phyloP scores from a whole-genome alignment of 331 rosid species.

The Spiraea crenata region DNA sequence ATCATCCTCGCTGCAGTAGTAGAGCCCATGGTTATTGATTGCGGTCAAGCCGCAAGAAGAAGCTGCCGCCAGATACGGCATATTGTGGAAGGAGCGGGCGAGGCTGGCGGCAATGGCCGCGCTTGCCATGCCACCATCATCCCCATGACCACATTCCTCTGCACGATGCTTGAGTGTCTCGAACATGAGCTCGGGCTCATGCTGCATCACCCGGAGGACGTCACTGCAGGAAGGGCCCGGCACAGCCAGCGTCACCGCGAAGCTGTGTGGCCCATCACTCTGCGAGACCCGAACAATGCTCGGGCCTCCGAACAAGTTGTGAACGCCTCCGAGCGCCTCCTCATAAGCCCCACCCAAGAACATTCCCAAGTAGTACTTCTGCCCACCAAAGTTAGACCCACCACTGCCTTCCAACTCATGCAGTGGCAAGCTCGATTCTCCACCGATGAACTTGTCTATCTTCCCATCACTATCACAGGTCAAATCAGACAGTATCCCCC shows the following conservation, averaged over 20 bases:
- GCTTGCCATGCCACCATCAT: conserved; percentile 35
- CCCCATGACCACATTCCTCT: conserved; percentile 33
- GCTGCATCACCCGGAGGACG: conserved; percentile 96
- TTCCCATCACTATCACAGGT: conserved; percentile 98
- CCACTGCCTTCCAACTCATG: conserved; percentile 70
- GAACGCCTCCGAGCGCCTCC: conserved; percentile 99
- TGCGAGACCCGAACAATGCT: conserved; percentile 85
- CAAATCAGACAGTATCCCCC: conserved; percentile 74
- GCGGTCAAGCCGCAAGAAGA: conserved; percentile 58
- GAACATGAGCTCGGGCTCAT: conserved; percentile 96
- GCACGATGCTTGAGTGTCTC: conserved; percentile 90
- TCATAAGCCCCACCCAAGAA: conserved; percentile 98
- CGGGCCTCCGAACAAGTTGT: conserved; percentile 92
- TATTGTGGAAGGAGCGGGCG: conserved; percentile 58
- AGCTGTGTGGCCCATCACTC: conserved; percentile 90
- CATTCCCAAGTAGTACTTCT: conserved; percentile 83
- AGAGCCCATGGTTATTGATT: conserved; percentile 48
- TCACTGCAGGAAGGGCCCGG: conserved; percentile 81
- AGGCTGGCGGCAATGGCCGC: conserved; percentile 48
- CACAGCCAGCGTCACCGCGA: conserved; percentile 78
- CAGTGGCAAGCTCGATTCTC: conserved; percentile 73
- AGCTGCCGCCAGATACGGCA: conserved; percentile 59
- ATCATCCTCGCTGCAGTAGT: conserved; percentile 50
- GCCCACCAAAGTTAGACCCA: conserved; percentile 24
- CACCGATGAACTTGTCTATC: conserved; percentile 76